Base-by-base conservation (phyloP, 176 grass and related monocot species). In the Typha latifolia region DNA sequence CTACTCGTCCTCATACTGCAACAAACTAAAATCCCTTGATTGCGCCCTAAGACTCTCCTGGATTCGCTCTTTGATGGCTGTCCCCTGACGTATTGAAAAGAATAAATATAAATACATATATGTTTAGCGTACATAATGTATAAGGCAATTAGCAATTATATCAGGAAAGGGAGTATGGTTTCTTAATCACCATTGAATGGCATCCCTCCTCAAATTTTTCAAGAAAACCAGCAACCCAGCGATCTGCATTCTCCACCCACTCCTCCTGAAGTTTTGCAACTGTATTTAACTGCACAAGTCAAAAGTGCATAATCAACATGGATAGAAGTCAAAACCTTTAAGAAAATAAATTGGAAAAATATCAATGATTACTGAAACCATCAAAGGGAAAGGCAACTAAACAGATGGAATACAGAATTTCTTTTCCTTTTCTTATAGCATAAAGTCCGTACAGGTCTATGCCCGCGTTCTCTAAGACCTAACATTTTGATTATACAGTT, bases 171-270 rank as follows among this genome's bases (percentile, higher is more conserved):
- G 16, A 10, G 53, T 3, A 21, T 59, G 20, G 20, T 22, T 59
- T 59, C 11, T 59, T 8, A 10, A 16, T 69, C 31, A 96, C 93
- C 93, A 96, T 96, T 64, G 83, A 89, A 66, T 91, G 93, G 50
- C 85, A 96, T 49, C 93, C 88, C 72, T 96, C 93, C 76, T 96
- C 93, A 49, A 96, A 96, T 65, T 92, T 96, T 69, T 84, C 88
- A 27, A 96, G 85, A 73, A 96, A 96, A 73, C 93, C 93, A 69
- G 78, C 93, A 80, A 96, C 93, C 93, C 93, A 96, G 72, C 93
- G 77, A 75, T 96, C 93, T 49, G 93, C 93, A 67, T 96, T 96
- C 64, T 96, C 93, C 23, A 96, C 88, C 93, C 93, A 96, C 74
- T 91, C 88, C 63, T 96, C 93, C 49, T 99, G 94, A 63, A 96